Conservation (phyloP, 495 filamentous ascomycete species). For the Aspergillus ellipticus region DNA sequence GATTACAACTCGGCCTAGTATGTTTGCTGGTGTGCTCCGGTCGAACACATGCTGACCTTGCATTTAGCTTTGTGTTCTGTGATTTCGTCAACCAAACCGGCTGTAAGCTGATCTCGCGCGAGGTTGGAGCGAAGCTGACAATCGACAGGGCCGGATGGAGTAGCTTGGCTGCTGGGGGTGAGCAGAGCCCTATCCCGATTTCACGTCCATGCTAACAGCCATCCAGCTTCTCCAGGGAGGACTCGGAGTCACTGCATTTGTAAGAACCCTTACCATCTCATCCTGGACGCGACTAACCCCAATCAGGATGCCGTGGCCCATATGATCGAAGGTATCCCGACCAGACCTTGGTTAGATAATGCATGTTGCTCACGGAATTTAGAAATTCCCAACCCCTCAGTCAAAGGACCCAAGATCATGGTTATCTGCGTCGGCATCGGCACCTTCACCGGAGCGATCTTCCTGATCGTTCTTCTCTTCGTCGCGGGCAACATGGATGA, state of each 20-base stretch:
- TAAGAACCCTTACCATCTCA: constrained; percentile 15
- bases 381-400: constrained; percentile 68
- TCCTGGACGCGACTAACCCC: constrained; percentile 9
- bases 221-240: constrained; percentile 57
- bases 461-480: constrained; percentile 63
- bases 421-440: constrained; percentile 67
- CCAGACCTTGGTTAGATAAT: neutral
- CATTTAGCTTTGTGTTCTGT: constrained; percentile 53
- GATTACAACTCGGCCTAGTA: constrained; percentile 58
- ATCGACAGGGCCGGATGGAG: constrained; percentile 53
- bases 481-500: constrained; percentile 55
- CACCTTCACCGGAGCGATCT: constrained; percentile 63
- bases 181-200: constrained; percentile 5
- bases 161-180: constrained; percentile 60
- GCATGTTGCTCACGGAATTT: neutral
- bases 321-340: constrained; percentile 42
- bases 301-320: constrained; percentile 51
- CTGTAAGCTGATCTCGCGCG: constrained; percentile 30
- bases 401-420: constrained; percentile 70
- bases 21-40: constrained; percentile 42
- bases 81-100: constrained; percentile 59
- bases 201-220: constrained; percentile 19
- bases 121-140: neutral
- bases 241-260: constrained; percentile 59
- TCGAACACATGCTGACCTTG: constrained; percentile 31